Evolutionary conservation across 177 flowering plant species (phyloP).

Genomic region (Vitis hybrid): DNA sequence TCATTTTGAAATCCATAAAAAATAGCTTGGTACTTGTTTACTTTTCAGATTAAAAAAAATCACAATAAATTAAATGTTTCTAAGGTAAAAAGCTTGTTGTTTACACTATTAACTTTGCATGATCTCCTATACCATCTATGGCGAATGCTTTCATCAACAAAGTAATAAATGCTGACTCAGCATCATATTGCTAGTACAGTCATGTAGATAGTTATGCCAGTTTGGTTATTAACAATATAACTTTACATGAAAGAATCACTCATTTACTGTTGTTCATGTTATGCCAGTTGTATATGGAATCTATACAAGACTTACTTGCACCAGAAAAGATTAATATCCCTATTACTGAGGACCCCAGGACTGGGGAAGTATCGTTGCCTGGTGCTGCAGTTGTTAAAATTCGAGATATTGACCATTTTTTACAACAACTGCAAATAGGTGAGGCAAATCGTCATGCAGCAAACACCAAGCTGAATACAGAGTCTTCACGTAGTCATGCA

Average conservation of each 20-base stretch:
- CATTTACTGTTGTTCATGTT: slow-evolving; percentile 1
- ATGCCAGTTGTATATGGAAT: slow-evolving; percentile 81
- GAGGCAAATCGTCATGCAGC: slow-evolving; percentile 91
- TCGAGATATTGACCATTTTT: slow-evolving; percentile 59
- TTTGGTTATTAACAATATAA: background rate
- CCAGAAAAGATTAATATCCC: slow-evolving; percentile 79
- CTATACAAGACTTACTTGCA: slow-evolving; percentile 80
- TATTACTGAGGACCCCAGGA: slow-evolving; percentile 76
- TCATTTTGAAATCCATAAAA: too few relatives aligned
- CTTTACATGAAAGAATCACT: background rate
- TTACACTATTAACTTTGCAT: too few relatives aligned
- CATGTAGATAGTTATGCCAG: background rate
- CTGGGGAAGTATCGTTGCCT: slow-evolving; percentile 77
- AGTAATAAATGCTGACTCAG: background rate
- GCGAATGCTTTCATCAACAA: too few relatives aligned
- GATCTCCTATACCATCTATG: too few relatives aligned
- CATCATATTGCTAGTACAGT: background rate
- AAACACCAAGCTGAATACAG: slow-evolving; percentile 84
- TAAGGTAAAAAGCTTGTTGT: too few relatives aligned
- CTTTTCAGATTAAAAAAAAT: too few relatives aligned
- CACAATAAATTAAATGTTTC: too few relatives aligned
- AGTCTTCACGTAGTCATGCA: slow-evolving; percentile 96
- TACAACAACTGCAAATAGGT: slow-evolving; percentile 64
- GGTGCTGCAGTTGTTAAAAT: slow-evolving; percentile 61
- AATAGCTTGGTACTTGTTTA: too few relatives aligned